phyloP scores from a whole-genome alignment of 2,329 filamentous ascomycete genomes.

The Atkinsonella hypoxylon region DNA sequence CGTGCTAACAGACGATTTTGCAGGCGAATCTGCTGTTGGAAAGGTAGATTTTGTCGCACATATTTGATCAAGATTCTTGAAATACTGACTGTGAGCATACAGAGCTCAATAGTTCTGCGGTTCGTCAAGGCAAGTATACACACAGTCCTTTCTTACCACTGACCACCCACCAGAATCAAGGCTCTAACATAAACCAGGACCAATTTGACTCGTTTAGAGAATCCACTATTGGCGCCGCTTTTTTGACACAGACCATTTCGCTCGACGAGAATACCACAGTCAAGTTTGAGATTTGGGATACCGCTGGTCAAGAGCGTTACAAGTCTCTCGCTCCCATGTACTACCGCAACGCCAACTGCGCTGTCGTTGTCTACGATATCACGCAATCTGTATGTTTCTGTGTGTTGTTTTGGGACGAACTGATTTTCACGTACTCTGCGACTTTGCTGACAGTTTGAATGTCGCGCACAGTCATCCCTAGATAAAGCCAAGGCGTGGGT shows the following conservation, averaged over 20 bases:
- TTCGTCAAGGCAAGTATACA: slow-evolving; percentile 80
- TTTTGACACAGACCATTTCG: slow-evolving; percentile 96
- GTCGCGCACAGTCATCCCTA: slow-evolving; percentile 60
- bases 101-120: slow-evolving; percentile 95
- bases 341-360: slow-evolving; percentile 98
- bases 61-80: slow-evolving; percentile 4
- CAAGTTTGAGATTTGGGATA: slow-evolving; percentile 99
- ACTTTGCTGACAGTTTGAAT: not conserved
- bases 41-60: slow-evolving; percentile 51
- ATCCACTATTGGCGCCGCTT: slow-evolving; percentile 96
- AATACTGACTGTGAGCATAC: slow-evolving; percentile 11
- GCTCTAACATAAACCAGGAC: slow-evolving; percentile 45
- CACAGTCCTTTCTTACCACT: not conserved
- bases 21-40: slow-evolving; percentile 97
- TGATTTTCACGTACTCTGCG: not conserved
- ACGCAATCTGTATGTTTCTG: slow-evolving; percentile 77
- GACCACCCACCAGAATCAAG: no score
- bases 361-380: slow-evolving; percentile 98
- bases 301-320: slow-evolving; percentile 95
- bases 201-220: slow-evolving; percentile 98
- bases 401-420: not conserved
- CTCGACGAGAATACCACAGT: slow-evolving; percentile 97
- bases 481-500: slow-evolving; percentile 99
- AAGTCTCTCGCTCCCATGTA: slow-evolving; percentile 99
- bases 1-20: slow-evolving; percentile 9